Conservation (phyloP, 345 rosid species). For the Carallia brachiata region DNA sequence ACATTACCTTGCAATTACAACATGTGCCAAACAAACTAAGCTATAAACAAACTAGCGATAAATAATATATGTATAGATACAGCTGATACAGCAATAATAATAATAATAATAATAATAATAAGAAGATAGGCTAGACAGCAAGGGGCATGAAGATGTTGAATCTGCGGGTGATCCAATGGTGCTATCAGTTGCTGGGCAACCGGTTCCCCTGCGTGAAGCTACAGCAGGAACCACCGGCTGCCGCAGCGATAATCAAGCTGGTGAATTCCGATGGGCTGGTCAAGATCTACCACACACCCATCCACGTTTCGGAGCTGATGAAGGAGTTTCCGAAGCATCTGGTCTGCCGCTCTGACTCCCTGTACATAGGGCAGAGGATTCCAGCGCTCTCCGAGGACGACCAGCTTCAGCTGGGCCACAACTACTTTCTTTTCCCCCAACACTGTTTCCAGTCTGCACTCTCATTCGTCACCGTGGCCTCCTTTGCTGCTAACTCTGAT, state of each 20-base stretch:
- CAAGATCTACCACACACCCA: constrained; percentile 53
- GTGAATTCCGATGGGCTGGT: constrained; percentile 64
- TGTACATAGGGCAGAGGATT: constrained; percentile 80
- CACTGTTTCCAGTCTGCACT: constrained; percentile 63
- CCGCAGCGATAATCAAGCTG: constrained; percentile 44
- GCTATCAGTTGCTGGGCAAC: constrained; percentile 33
- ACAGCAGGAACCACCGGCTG: constrained; percentile 15
- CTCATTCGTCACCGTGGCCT: constrained; percentile 64
- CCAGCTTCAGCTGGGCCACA: constrained; percentile 64
- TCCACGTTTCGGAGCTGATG: constrained; percentile 57
- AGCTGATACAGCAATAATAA: too few species aligned
- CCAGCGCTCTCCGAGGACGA: constrained; percentile 64
- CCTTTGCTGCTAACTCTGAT: constrained; percentile 26
- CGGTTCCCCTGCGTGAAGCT: constrained; percentile 31
- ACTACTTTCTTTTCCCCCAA: constrained; percentile 72
- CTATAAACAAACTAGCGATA: too few species aligned
- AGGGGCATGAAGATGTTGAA: constrained; percentile 32
- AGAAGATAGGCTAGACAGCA: too few species aligned
- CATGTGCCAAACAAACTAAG: too few species aligned
- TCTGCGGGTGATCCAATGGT: constrained; percentile 28
- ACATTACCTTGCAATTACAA: too few species aligned
- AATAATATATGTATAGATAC: too few species aligned
- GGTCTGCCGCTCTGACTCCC: constrained; percentile 66
- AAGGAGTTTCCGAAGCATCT: constrained; percentile 68
- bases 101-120: too few species aligned